Base-by-base conservation (phyloP, 1,139 yeast species). In the Candida freyschussii region DNA sequence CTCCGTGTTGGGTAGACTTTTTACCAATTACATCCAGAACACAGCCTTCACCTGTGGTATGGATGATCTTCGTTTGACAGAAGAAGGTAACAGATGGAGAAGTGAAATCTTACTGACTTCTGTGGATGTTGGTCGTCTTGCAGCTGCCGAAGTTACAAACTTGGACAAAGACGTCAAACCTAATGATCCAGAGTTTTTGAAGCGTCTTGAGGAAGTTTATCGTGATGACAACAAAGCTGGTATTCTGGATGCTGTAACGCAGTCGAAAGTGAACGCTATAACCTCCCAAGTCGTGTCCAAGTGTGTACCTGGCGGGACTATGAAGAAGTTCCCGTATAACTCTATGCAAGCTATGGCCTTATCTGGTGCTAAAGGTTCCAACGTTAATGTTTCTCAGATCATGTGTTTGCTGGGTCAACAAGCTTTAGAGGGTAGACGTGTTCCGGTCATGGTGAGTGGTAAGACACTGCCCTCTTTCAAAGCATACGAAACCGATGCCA, bases 321-420 rank as follows among this genome's bases (percentile, higher is more conserved):
- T 84, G 80, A 93, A 91, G 62, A 73, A 79, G 57, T 93, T 93
- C 72, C 99, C 99, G 11, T 72, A 81, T 62, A 93, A 93, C 62
- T 77, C 95, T 34, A 93, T 93, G 97, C 98, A 93, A 69, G 80
- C 96, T 21, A 93, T 93, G 99, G 97, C 98, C 2, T 68, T 93
- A 32, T 89, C 97, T 29, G 98, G 98, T 62, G 99, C 99, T 41
- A 93, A 93, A 65, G 99, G 99, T 58, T 91, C 98, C 21, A 86
- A 84, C 52, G 99, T 93, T 48, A 93, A 93, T 55, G 97, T 93
- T 45, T 89, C 98, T 25, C 99, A 93, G 67, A 93, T 93, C 65
- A 93, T 93, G 97, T 93, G 99, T 76, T 72, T 93, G 59, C 74
- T 93, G 46, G 99, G 99, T 32, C 99, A 93, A 67, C 99, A 93